Evolutionary conservation across 1,284 basidiomycete species (phyloP), one percentile per base, ranked within the genome.

Genomic region (Golubevia pallescens): DNA sequence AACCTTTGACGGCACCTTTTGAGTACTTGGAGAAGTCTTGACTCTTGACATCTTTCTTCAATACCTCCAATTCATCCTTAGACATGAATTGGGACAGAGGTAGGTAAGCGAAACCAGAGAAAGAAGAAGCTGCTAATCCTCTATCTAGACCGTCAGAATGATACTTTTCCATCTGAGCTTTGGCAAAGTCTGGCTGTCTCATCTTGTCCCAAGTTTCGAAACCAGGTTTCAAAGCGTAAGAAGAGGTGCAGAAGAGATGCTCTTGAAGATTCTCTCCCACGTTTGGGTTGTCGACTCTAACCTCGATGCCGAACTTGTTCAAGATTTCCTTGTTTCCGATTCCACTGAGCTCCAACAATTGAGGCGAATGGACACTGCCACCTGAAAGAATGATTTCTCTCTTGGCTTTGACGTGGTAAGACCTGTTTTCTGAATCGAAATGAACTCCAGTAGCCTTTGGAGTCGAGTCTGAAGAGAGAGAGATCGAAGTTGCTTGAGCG

Each of bases 161-260:
- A 55, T 76, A 77, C 56, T 66, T 66, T 57, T 78, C 66, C 75
- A 78, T 77, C 48, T 71, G 69, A 2, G 65, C 68, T 56, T 68
- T 69, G 61, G 75, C 77, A 55, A 79, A 79, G 57, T 74, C 70
- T 34, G 73, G 63, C 20, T 77, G 60, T 23, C 71, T 69, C 70
- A 79, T 68, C 67, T 72, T 73, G 64, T 77, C 75, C 70, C 72
- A 77, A 1, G 77, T 79, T 19, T 65, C 70, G 55, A 52, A 65
- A 42, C 75, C 77, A 1, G 70, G 68, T 24, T 74, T 71, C 42
- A 79, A 68, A 63, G 77, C 77, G 73, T 68, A 79, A 38, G 70
- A 68, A 61, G 59, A 65, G 16, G 68, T 67, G 5, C 74, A 73
- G 75, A 77, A 81, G 52, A 71, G 74, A 73, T 81, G 78, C 66